Evolutionary conservation across 106 monocot genomes (phyloP).

Genomic region (Amphibolis antarctica): DNA sequence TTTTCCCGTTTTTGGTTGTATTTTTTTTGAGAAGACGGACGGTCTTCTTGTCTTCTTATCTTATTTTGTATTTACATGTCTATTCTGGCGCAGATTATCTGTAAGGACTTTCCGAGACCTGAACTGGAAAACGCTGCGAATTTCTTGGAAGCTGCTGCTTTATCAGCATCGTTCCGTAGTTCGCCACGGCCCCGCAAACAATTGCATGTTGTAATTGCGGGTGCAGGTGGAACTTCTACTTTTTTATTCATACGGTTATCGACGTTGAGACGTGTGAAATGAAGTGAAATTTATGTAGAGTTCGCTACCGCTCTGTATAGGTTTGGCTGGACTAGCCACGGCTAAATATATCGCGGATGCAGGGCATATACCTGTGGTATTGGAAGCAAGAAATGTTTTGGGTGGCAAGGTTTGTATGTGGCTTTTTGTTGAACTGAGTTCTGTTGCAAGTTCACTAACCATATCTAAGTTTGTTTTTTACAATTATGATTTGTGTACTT

Average conservation of each 20-base stretch:
- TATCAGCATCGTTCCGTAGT: slow-evolving; percentile 57
- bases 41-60: neutral
- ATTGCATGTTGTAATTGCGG: slow-evolving; percentile 73
- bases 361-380: slow-evolving; percentile 78
- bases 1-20: neutral
- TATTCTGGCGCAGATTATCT: slow-evolving; percentile 31
- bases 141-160: slow-evolving; percentile 72
- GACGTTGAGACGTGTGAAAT: no score
- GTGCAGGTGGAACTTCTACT: slow-evolving; percentile 50
- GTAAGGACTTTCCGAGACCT: slow-evolving; percentile 68
- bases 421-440: neutral
- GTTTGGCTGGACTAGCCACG: slow-evolving; percentile 90
- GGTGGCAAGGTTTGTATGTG: slow-evolving; percentile 68
- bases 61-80: neutral
- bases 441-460: neutral
- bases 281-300: neutral
- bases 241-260: neutral
- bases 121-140: slow-evolving; percentile 69
- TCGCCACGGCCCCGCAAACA: slow-evolving; percentile 42
- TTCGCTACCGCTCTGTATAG: slow-evolving; percentile 24
- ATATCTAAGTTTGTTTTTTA: neutral
- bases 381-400: slow-evolving; percentile 91
- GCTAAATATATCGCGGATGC: slow-evolving; percentile 99
- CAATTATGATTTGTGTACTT: neutral
- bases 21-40: neutral